phyloP scores from a whole-genome alignment of 805 yeast genomes.

The Candida palmyrensis region DNA sequence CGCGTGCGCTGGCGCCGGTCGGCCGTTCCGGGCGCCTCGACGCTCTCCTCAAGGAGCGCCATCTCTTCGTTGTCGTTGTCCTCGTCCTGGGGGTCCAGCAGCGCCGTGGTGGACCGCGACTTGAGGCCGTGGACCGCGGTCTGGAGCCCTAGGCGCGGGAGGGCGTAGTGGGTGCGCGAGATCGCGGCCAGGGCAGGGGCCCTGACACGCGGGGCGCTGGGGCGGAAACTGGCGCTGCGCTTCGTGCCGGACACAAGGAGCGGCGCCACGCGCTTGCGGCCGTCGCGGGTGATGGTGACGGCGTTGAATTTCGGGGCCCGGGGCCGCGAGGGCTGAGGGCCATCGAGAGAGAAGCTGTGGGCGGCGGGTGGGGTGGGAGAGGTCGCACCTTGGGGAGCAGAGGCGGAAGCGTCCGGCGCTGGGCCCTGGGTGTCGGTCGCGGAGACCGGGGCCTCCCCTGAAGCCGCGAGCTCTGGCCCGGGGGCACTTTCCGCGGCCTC shows the following conservation, averaged over 20 bases:
- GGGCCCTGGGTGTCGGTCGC: background rate
- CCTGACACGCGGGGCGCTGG: background rate
- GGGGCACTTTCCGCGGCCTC: background rate
- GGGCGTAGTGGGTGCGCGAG: conserved; percentile 40
- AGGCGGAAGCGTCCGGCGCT: background rate
- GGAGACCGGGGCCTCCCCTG: background rate
- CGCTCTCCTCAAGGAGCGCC: conserved; percentile 20
- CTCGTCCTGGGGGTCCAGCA: conserved; percentile 8
- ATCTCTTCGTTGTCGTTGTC: conserved; percentile 50
- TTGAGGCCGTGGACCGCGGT: conserved; percentile 58
- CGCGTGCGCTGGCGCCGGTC: no score
- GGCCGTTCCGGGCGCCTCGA: conserved; percentile 14
- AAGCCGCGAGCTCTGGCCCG: background rate
- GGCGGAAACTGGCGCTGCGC: conserved; percentile 10
- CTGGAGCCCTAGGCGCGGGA: conserved; percentile 63
- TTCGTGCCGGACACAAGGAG: conserved; percentile 45
- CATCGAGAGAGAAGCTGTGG: background rate
- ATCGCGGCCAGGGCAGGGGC: conserved; percentile 18
- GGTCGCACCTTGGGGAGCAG: conserved; percentile 15
- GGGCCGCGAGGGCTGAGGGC: background rate
- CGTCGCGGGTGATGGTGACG: conserved; percentile 67
- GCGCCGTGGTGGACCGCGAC: conserved; percentile 8
- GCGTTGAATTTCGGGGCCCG: conserved; percentile 24
- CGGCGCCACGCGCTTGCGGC: conserved; percentile 73
- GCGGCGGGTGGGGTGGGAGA: conserved; percentile 23